Percentiles rank a stretch among this genome's conserved stretches.
Conservation (phyloP, 352 stramenopile species). For the Bremia lactucae region DNA sequence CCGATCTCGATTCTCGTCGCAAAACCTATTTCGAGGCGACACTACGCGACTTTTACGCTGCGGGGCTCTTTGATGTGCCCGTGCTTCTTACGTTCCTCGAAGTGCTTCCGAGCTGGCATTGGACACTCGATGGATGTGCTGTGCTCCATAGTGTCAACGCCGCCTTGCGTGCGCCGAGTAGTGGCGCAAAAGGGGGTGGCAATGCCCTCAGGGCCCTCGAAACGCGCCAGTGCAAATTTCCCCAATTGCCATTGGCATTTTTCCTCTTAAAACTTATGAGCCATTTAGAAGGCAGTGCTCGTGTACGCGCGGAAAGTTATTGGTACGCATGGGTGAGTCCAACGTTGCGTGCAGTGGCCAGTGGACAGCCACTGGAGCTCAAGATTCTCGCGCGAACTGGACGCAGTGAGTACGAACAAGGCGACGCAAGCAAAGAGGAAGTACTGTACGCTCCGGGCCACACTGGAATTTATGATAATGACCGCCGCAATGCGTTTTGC, state of each 20-base stretch:
- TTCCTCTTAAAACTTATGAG: slow-evolving; percentile 58
- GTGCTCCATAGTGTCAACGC: slow-evolving; percentile 49
- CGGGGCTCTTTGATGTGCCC: slow-evolving; percentile 47
- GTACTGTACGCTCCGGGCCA: slow-evolving; percentile 35
- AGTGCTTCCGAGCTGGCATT: slow-evolving; percentile 51
- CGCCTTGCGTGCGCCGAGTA: slow-evolving; percentile 26
- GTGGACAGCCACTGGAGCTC: slow-evolving; percentile 30
- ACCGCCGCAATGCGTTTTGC: slow-evolving; percentile 37
- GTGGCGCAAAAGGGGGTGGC: slow-evolving; percentile 12
- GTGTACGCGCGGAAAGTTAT: slow-evolving; percentile 45
- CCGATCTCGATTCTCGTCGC: slow-evolving; percentile 32
- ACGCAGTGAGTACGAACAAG: slow-evolving; percentile 14
- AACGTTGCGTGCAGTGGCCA: slow-evolving; percentile 38
- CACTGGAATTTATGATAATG: slow-evolving; percentile 35
- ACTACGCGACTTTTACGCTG: slow-evolving; percentile 56
- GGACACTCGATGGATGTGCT: slow-evolving; percentile 57
- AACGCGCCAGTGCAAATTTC: slow-evolving; percentile 32
- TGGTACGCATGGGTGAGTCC: slow-evolving; percentile 58
- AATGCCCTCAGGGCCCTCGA: slow-evolving; percentile 22
- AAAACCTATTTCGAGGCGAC: slow-evolving; percentile 35
- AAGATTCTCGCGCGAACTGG: slow-evolving; percentile 24
- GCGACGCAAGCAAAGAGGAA: slow-evolving; percentile 24
- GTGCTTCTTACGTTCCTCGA: slow-evolving; percentile 65
- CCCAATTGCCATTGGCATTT: slow-evolving; percentile 49
- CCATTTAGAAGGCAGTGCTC: slow-evolving; percentile 44